A percentile compares a stretch with the other conserved stretches of the same genome.
Evolutionary conservation across 2,329 filamentous ascomycete species (phyloP).

Genomic region (Aspergillus hortae): DNA sequence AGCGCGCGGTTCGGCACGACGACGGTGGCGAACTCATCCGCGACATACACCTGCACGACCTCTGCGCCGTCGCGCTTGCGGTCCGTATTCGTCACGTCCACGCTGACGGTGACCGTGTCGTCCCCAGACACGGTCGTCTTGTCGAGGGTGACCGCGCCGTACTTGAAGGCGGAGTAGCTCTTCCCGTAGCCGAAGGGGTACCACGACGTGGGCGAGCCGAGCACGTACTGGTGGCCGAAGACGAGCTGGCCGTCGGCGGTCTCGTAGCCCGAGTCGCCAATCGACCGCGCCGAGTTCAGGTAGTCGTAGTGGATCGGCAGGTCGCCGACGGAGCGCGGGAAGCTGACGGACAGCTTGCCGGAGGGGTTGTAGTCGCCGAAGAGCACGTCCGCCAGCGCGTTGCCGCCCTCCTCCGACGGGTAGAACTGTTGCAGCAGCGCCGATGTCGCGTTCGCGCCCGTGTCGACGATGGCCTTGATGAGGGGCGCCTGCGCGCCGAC

Average conservation of each 20-base stretch:
- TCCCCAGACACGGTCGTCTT: conserved; percentile 47
- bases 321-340: conserved; percentile 65
- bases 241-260: conserved; percentile 58
- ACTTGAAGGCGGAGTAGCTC: conserved; percentile 63
- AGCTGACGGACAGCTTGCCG: conserved; percentile 63
- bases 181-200: conserved; percentile 67
- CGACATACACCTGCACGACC: conserved; percentile 66
- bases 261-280: conserved; percentile 51
- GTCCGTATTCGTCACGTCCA: conserved; percentile 59
- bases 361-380: conserved; percentile 64
- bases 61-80: conserved; percentile 57
- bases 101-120: conserved; percentile 57
- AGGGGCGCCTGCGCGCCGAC: conserved; percentile 68
- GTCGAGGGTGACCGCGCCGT: conserved; percentile 34
- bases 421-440: conserved; percentile 74
- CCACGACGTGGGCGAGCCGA: conserved; percentile 56
- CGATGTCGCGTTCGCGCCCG: conserved; percentile 59
- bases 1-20: conserved; percentile 63
- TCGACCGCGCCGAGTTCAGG: conserved; percentile 60
- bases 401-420: conserved; percentile 64
- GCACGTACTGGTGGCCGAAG: conserved; percentile 64
- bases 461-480: conserved; percentile 64
- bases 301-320: conserved; percentile 70
- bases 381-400: conserved; percentile 63
- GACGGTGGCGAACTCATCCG: conserved; percentile 59